A percentile compares a stretch with the other conserved stretches of the same genome.
Conservation (phyloP, 129 eudicot species). For the Centaurea solstitialis region DNA sequence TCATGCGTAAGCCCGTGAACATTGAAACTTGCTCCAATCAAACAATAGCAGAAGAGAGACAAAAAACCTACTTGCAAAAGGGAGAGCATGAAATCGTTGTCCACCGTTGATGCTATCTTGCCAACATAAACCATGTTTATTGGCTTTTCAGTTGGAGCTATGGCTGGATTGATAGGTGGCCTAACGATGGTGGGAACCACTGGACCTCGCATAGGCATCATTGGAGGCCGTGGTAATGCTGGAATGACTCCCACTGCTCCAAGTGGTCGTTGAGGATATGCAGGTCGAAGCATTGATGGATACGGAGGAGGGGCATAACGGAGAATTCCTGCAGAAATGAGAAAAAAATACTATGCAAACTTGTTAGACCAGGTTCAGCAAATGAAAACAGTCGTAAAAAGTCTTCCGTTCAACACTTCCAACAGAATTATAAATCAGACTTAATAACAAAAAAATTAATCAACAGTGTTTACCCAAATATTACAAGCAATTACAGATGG, state of each 20-base stretch:
- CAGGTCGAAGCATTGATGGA: constrained; percentile 68
- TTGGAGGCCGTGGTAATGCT: constrained; percentile 72
- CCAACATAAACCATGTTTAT: constrained; percentile 92
- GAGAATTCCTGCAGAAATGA: constrained; percentile 63
- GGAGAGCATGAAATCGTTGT: constrained; percentile 90
- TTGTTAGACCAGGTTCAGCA: constrained; percentile 50
- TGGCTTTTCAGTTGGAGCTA: constrained; percentile 67
- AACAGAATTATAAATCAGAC: constrained; percentile 10
- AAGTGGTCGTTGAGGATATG: constrained; percentile 72
- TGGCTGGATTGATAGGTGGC: constrained; percentile 57
- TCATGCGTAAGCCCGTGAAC: not conserved
- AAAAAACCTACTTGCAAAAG: constrained; percentile 68
- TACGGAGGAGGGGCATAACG: constrained; percentile 74
- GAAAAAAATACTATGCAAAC: constrained; percentile 69
- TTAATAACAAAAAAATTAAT: constrained; percentile 11
- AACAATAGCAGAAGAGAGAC: not conserved
- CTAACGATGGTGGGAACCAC: constrained; percentile 63
- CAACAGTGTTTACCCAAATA: constrained; percentile 55
- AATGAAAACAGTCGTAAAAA: not conserved
- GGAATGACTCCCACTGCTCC: constrained; percentile 63
- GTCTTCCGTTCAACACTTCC: constrained; percentile 4
- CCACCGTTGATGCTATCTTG: constrained; percentile 85
- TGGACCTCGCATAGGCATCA: constrained; percentile 67
- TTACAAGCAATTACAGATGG: constrained; percentile 63
- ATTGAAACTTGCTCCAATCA: not conserved